A percentile compares a stretch with the other conserved stretches of the same genome.
Evolutionary conservation across 129 eudicot genomes (phyloP).

Genomic region (Chrysanthemum makinoi): DNA sequence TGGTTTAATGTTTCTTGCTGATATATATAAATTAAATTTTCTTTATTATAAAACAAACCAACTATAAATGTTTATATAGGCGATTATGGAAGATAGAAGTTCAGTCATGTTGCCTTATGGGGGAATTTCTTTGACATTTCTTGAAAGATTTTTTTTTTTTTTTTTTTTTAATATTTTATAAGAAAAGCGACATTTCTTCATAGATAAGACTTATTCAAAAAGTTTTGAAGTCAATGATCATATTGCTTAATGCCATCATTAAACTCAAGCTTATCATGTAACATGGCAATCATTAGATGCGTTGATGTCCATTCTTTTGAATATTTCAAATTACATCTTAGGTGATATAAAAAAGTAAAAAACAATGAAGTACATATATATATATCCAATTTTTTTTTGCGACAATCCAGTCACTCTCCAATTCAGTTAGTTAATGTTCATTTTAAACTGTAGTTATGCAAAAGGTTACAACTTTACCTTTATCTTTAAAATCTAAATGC

Average conservation of each 20-base stretch:
- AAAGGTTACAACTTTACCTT: too few species aligned
- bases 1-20: background rate
- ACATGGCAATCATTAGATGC: background rate
- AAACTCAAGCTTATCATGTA: background rate
- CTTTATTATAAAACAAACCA: background rate
- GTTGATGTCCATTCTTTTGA: background rate
- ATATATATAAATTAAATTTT: background rate
- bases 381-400: background rate
- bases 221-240: conserved; percentile 20
- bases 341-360: background rate
- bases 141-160: too few species aligned
- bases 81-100: background rate
- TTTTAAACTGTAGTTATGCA: too few species aligned
- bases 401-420: too few species aligned
- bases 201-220: background rate
- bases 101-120: background rate
- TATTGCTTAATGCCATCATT: conserved; percentile 7
- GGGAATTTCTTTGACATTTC: conserved; percentile 20
- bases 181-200: conserved; percentile 17
- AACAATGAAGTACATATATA: background rate
- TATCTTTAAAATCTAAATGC: too few species aligned
- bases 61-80: background rate
- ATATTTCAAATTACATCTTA: background rate
- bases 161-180: too few species aligned
- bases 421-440: too few species aligned